Base-by-base conservation (phyloP, 2,329 filamentous ascomycete species). In the Ceratocystis alfenasii region DNA sequence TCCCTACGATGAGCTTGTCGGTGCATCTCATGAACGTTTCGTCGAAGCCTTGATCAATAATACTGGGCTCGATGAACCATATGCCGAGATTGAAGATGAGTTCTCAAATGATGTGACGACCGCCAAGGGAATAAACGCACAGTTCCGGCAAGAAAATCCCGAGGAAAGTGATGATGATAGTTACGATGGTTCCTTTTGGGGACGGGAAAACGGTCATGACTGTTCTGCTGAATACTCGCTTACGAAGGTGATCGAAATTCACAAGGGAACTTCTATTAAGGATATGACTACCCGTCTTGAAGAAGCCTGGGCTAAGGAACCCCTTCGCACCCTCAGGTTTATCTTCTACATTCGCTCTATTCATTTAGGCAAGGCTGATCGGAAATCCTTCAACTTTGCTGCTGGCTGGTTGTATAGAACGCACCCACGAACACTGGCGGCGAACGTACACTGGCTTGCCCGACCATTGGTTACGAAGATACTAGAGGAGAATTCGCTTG, bases 381-480 rank as follows among this genome's bases (percentile, higher is more conserved):
- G 53, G 1, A 57, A 17, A 15, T 76, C 75, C 25, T 81, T 83
- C 68, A 85, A 84, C 70, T 77, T 76, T 20, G 78, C 78, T 25
- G 76, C 81, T 17, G 81, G 82, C 2, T 86, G 82, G 83, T 74
- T 86, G 15, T 78, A 78, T 1, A 70, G 80, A 69, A 72, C 79
- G 33, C 83, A 86, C 65, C 82, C 83, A 0, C 72, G 76, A 6
- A 25, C 22, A 25, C 22, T 25, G 22, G 22, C 22, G 22, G 22
- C 2, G 2, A 25, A 25, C 22, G 22, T 25, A 85, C 82, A 0
- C 74, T 85, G 0, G 81, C 72, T 86, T 1, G 80, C 78, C 46
- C 78, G 81, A 1, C 81, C 80, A 0, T 71, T 84, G 20, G 82
- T 85, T 57, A 73, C 78, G 70, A 85, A 85, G 74, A 82, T 81